Conservation (phyloP, 2,329 filamentous ascomycete genomes). For the Juglanconis sp. region DNA sequence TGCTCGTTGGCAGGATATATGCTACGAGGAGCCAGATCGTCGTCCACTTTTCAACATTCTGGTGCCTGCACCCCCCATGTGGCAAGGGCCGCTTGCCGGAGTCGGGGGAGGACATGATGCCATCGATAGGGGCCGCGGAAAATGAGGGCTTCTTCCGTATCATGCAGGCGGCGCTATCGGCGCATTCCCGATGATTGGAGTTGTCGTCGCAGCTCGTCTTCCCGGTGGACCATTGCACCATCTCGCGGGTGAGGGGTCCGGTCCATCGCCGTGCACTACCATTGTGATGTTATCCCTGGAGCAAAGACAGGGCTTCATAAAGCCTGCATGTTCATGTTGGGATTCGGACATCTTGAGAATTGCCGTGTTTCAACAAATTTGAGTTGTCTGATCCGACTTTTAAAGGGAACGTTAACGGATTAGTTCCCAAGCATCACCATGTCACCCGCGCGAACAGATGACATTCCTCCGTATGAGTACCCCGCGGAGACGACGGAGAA, state of each 20-base stretch:
- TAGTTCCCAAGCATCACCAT: not conserved
- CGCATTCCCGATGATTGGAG: constrained; percentile 6
- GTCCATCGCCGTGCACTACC: not conserved
- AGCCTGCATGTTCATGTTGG: too few relatives aligned
- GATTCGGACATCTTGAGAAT: too few relatives aligned
- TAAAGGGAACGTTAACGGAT: not conserved
- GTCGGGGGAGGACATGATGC: constrained; percentile 7
- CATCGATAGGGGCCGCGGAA: constrained; percentile 4
- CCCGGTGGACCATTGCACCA: constrained; percentile 14
- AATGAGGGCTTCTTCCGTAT: not conserved
- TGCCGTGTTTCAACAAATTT: not conserved
- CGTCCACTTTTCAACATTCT: not conserved
- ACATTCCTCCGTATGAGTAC: constrained; percentile 19
- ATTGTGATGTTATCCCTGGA: not conserved
- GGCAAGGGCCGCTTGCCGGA: not conserved
- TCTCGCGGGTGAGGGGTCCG: constrained; percentile 12
- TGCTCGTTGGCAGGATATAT: too few relatives aligned
- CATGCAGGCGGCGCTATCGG: not conserved
- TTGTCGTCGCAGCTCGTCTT: constrained; percentile 9
- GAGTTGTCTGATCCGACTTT: not conserved
- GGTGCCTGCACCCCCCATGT: not conserved
- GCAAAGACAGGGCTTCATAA: too few relatives aligned
- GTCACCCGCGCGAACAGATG: constrained; percentile 6
- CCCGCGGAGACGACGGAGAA: constrained; percentile 21
- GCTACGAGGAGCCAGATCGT: not conserved